Conservation (phyloP, 2,329 filamentous ascomycete species). For the Fusarium newnesense region DNA sequence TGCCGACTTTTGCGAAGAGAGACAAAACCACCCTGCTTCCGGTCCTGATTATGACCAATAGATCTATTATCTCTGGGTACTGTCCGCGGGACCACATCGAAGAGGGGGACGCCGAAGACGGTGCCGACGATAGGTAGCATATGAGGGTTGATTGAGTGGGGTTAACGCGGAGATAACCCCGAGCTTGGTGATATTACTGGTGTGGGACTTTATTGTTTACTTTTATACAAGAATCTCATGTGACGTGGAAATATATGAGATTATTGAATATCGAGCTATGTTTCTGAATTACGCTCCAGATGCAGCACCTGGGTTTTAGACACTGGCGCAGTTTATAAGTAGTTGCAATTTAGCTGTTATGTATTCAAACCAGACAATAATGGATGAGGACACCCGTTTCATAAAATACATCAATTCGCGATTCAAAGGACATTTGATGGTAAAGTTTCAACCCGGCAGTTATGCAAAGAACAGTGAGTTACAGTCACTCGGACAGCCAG, state of each 20-base stretch:
- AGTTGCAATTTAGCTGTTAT: background rate
- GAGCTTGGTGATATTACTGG: background rate
- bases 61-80: background rate
- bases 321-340: background rate
- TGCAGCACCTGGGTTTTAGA: background rate
- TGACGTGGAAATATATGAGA: background rate
- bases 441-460: background rate
- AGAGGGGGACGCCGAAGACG: constrained; percentile 30
- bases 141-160: constrained; percentile 11
- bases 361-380: background rate
- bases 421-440: background rate
- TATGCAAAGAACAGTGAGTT: background rate
- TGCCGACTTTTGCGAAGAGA: constrained; percentile 17
- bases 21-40: background rate
- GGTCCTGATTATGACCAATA: constrained; percentile 27
- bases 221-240: background rate
- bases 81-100: constrained; percentile 23
- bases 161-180: constrained; percentile 19
- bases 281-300: background rate
- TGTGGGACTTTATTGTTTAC: background rate
- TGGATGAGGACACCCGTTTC: background rate
- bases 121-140: constrained; percentile 24
- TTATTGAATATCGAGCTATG: background rate
- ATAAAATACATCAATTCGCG: background rate
- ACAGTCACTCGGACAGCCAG: background rate